Conservation (phyloP, 208 protist species). For the Acanthamoeba divionensis region DNA sequence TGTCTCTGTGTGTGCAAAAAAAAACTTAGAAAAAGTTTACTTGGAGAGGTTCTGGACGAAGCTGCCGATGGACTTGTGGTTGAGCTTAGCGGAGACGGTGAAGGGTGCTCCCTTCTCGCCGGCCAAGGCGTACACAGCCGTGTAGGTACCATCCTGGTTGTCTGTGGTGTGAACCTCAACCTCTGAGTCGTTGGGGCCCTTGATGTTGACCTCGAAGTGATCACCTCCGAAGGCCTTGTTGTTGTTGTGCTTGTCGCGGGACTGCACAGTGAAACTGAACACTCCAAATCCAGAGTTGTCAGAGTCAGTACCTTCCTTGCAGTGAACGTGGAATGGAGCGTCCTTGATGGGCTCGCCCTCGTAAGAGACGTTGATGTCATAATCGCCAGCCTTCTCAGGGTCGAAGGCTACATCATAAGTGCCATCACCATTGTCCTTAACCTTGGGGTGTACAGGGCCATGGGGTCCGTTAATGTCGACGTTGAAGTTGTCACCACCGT, state of each 20-base stretch:
- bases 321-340: constrained; percentile 70
- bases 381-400: constrained; percentile 61
- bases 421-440: constrained; percentile 72
- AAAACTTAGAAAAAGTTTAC: not conserved
- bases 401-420: constrained; percentile 69
- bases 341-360: constrained; percentile 71
- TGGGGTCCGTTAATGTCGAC: constrained; percentile 66
- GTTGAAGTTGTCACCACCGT: constrained; percentile 68
- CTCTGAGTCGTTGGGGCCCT: constrained; percentile 61
- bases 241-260: constrained; percentile 69
- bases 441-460: constrained; percentile 54
- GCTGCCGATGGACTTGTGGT: constrained; percentile 46
- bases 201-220: constrained; percentile 65
- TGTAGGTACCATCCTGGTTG: constrained; percentile 63
- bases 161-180: constrained; percentile 60
- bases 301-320: constrained; percentile 65
- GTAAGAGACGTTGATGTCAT: constrained; percentile 65
- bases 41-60: constrained; percentile 54
- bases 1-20: not conserved
- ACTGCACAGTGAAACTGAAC: constrained; percentile 71
- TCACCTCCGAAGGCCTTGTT: constrained; percentile 66
- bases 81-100: constrained; percentile 51
- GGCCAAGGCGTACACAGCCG: constrained; percentile 51
- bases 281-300: constrained; percentile 58
- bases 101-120: constrained; percentile 47